A percentile compares a stretch with the other conserved stretches of the same genome.
These are phyloP conservation scores for Barnettozyma hawaiiensis DNA, from an alignment of 1,139 yeast genomes.

Conservation along the genomic window DNA sequence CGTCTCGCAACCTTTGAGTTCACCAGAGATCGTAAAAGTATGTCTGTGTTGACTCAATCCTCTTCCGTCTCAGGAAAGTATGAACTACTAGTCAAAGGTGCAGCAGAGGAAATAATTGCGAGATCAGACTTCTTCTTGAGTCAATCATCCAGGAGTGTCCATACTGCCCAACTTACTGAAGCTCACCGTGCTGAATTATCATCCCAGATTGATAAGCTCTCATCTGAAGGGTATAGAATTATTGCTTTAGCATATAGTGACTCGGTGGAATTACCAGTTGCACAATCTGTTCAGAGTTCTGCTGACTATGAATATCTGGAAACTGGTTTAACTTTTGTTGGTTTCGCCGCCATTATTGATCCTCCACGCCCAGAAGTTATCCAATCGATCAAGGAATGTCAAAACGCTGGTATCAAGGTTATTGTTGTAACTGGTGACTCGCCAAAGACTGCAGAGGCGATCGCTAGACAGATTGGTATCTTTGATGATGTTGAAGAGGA, in stretches of 20 bases:
- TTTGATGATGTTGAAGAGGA: slow-evolving; percentile 35
- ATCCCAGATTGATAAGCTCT: slow-evolving; percentile 43
- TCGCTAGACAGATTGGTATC: slow-evolving; percentile 48
- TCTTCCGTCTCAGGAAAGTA: slow-evolving; percentile 10
- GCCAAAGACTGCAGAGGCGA: slow-evolving; percentile 47
- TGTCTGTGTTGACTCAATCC: slow-evolving; percentile 40
- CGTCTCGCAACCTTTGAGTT: slow-evolving; percentile 30
- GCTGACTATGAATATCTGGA: slow-evolving; percentile 50
- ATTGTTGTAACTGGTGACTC: slow-evolving; percentile 53
- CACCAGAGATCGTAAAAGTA: slow-evolving; percentile 44
- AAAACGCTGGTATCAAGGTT: slow-evolving; percentile 48
- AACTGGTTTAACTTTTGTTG: slow-evolving; percentile 42
- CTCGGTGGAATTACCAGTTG: slow-evolving; percentile 23
- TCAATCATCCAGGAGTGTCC: slow-evolving; percentile 25
- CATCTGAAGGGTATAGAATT: slow-evolving; percentile 67
- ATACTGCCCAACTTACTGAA: slow-evolving; percentile 24
- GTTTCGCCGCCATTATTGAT: slow-evolving; percentile 47
- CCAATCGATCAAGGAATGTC: slow-evolving; percentile 40
- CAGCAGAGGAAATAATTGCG: slow-evolving; percentile 43
- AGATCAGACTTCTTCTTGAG: slow-evolving; percentile 36
- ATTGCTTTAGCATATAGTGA: slow-evolving; percentile 57
- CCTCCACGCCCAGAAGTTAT: slow-evolving; percentile 51
- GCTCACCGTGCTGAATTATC: slow-evolving; percentile 14
- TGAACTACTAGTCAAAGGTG: slow-evolving; percentile 44
- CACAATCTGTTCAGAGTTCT: slow-evolving; percentile 27